Percentiles rank a stretch among this genome's conserved stretches.
Conservation (phyloP, 129 eudicot species). For the Artemisia argyi region DNA sequence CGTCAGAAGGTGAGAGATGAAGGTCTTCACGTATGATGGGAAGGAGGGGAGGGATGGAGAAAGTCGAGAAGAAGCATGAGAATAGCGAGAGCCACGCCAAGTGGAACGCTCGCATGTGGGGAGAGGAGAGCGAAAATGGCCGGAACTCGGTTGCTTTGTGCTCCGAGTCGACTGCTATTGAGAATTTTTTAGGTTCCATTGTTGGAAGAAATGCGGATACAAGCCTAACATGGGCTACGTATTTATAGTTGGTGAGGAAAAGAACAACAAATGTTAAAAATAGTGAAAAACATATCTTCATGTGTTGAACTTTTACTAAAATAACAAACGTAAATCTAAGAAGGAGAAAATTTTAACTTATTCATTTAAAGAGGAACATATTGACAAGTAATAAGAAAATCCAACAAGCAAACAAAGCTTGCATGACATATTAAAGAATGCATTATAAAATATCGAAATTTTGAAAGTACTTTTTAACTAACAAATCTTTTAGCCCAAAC, state of each 20-base stretch:
- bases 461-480: too few relatives aligned
- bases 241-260: background rate
- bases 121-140: constrained; percentile 48
- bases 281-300: background rate
- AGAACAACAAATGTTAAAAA: background rate
- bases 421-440: too few relatives aligned
- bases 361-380: background rate
- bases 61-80: constrained; percentile 68
- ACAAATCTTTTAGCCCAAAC: too few relatives aligned
- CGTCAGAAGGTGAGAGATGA: constrained; percentile 47
- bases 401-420: too few relatives aligned
- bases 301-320: too few relatives aligned
- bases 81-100: constrained; percentile 79
- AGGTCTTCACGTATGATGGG: constrained; percentile 76
- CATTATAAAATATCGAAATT: too few relatives aligned
- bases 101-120: constrained; percentile 86
- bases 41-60: constrained; percentile 82
- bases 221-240: constrained; percentile 19
- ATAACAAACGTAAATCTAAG: background rate
- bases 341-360: too few relatives aligned
- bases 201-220: constrained; percentile 7
- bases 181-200: constrained; percentile 34
- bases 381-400: too few relatives aligned
- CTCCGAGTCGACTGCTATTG: constrained; percentile 56
- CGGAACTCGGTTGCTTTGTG: constrained; percentile 63